Conservation (phyloP, 225 moss, liverwort and hornwort genomes). For the Asterella californica region DNA sequence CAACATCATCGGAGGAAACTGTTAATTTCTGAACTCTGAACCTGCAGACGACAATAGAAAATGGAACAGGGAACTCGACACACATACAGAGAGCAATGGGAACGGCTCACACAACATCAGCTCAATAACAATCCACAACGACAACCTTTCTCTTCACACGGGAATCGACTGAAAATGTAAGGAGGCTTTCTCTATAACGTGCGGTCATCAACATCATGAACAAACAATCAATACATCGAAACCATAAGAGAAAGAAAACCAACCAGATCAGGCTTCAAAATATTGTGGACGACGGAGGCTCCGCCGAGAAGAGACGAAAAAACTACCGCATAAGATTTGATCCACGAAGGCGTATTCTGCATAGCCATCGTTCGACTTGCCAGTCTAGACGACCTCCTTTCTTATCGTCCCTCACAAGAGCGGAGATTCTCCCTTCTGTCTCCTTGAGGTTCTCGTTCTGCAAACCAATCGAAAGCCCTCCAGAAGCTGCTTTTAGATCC, state of each 20-base stretch:
- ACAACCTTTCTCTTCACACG: not conserved
- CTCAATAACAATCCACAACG: not conserved
- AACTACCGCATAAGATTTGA: constrained; percentile 66
- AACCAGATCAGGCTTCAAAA: constrained; percentile 84
- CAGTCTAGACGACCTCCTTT: too few species aligned
- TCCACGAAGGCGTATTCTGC: constrained; percentile 64
- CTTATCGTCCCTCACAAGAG: too few species aligned
- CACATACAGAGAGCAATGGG: not conserved
- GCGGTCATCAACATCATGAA: not conserved
- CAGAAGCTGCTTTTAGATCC: too few species aligned
- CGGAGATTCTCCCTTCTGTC: too few species aligned
- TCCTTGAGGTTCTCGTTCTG: too few species aligned
- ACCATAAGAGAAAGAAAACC: not conserved
- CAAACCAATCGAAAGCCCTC: too few species aligned
- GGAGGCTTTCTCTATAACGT: not conserved
- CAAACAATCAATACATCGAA: not conserved
- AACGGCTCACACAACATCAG: not conserved
- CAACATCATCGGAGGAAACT: not conserved
- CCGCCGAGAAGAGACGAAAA: constrained; percentile 68
- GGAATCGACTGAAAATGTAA: not conserved
- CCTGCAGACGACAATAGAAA: not conserved
- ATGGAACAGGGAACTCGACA: not conserved
- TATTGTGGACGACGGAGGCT: constrained; percentile 82
- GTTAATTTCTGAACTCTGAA: not conserved
- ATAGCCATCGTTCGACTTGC: constrained; percentile 20